A percentile compares a stretch with the other conserved stretches of the same genome.
phyloP scores from a whole-genome alignment of 306 rosid species.

The Abrus precatorius region DNA sequence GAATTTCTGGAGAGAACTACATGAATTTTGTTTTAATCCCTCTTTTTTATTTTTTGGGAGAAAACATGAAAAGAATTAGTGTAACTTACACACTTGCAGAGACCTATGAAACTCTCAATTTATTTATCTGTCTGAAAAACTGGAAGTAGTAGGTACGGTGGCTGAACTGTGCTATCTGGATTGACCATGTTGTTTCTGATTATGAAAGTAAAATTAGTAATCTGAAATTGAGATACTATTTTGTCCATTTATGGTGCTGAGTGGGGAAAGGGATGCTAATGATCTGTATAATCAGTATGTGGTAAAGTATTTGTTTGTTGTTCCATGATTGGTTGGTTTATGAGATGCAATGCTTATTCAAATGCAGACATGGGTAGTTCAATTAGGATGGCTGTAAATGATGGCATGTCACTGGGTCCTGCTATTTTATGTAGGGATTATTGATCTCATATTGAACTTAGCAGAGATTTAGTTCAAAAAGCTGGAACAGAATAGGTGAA shows the following conservation, averaged over 20 bases:
- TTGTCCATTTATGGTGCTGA: conserved; percentile 1
- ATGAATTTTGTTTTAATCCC: neutral
- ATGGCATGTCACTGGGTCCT: neutral
- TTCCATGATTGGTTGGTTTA: conserved; percentile 6
- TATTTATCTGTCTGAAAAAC: neutral
- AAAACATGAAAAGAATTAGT: neutral
- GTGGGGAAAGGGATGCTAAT: neutral
- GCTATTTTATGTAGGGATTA: conserved; percentile 12
- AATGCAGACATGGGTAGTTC: neutral
- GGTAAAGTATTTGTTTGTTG: conserved; percentile 1
- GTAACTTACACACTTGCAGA: neutral
- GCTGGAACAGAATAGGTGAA: conserved; percentile 28
- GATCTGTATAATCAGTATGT: neutral
- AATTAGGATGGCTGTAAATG: conserved; percentile 27
- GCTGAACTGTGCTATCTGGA: conserved; percentile 12
- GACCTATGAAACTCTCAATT: neutral
- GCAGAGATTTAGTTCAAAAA: conserved; percentile 10
- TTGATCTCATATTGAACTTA: conserved; percentile 5
- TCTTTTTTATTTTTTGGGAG: neutral
- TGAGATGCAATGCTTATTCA: conserved; percentile 3
- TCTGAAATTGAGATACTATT: neutral
- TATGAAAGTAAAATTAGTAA: conserved; percentile 18
- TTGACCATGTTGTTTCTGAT: neutral
- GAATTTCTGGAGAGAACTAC: neutral
- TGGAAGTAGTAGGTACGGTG: neutral